Percentiles rank a stretch among this genome's conserved stretches.
Evolutionary conservation across 345 rosid genomes (phyloP).

Genomic region (Luvunga scandens): DNA sequence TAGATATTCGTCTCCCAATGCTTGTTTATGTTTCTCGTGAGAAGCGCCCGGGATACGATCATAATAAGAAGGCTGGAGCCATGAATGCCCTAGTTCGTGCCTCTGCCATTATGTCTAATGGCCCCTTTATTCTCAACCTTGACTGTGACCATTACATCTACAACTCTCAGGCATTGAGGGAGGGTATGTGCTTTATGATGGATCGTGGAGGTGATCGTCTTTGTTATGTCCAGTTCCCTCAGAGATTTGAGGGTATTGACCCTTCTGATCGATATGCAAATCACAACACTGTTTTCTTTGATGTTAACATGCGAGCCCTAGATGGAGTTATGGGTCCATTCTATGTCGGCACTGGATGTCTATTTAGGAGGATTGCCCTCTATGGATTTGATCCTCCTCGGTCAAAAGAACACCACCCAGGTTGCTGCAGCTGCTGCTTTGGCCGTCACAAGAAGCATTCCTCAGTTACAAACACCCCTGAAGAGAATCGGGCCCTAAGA

Average conservation of each 20-base stretch:
- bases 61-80: conserved; percentile 99
- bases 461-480: conserved; percentile 43
- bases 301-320: conserved; percentile 98
- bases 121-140: conserved; percentile 94
- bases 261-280: conserved; percentile 98
- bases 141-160: conserved; percentile 98
- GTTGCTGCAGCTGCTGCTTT: conserved; percentile 77
- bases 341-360: conserved; percentile 97
- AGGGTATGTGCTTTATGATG: conserved; percentile 99
- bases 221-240: conserved; percentile 96
- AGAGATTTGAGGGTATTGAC: conserved; percentile 96
- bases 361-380: conserved; percentile 86
- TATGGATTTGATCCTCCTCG: conserved; percentile 95
- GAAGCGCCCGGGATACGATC: conserved; percentile 98
- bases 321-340: conserved; percentile 99
- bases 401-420: conserved; percentile 56
- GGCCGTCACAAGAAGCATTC: conserved; percentile 53
- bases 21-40: conserved; percentile 99
- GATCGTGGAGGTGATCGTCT: conserved; percentile 95
- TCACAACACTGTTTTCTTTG: conserved; percentile 97
- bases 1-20: conserved; percentile 92
- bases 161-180: conserved; percentile 90
- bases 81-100: conserved; percentile 99
- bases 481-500: conserved; percentile 75
- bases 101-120: conserved; percentile 96